Percentiles rank a stretch among this genome's conserved stretches.
Conservation (phyloP, 2,329 filamentous ascomycete genomes). For the Trichoderma cornu-damae region DNA sequence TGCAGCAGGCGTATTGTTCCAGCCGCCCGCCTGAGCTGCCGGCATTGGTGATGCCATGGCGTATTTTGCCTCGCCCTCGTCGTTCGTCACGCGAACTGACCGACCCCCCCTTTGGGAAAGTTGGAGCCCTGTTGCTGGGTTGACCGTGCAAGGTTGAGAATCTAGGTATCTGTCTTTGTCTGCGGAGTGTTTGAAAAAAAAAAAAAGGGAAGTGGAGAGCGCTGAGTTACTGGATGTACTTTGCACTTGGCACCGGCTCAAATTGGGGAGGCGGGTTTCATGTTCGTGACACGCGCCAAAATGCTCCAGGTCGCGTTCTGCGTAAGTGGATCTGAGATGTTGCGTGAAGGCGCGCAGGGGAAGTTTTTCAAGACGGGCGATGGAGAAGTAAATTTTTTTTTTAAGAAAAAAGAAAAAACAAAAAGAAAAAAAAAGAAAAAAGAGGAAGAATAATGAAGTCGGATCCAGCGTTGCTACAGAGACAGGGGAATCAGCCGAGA, state of each 20-base stretch:
- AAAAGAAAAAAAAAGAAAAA: background rate
- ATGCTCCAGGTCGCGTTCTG: slow-evolving; percentile 31
- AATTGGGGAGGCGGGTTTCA: slow-evolving; percentile 36
- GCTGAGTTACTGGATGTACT: slow-evolving; percentile 11
- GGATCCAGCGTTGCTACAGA: slow-evolving; percentile 14
- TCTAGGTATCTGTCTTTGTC: too few relatives aligned
- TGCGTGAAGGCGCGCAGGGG: slow-evolving; percentile 12
- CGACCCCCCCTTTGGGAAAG: slow-evolving; percentile 4
- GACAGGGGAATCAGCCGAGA: background rate
- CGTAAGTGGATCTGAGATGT: slow-evolving; percentile 18
- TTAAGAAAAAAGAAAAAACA: too few relatives aligned
- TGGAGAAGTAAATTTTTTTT: too few relatives aligned
- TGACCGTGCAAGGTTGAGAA: slow-evolving; percentile 7
- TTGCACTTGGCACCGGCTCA: slow-evolving; percentile 21
- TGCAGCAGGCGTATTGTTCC: slow-evolving; percentile 30
- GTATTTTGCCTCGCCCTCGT: slow-evolving; percentile 14
- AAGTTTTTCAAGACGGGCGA: background rate
- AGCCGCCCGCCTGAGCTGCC: slow-evolving; percentile 29
- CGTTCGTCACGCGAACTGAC: background rate
- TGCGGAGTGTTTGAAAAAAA: background rate
- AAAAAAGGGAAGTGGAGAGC: slow-evolving; percentile 17
- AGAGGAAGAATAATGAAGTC: background rate
- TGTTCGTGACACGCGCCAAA: slow-evolving; percentile 38
- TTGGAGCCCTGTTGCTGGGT: slow-evolving; percentile 9
- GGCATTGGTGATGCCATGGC: slow-evolving; percentile 40